Evolutionary conservation across 139 green algal genomes (phyloP).

Genomic region (Coelastrella sp.): DNA sequence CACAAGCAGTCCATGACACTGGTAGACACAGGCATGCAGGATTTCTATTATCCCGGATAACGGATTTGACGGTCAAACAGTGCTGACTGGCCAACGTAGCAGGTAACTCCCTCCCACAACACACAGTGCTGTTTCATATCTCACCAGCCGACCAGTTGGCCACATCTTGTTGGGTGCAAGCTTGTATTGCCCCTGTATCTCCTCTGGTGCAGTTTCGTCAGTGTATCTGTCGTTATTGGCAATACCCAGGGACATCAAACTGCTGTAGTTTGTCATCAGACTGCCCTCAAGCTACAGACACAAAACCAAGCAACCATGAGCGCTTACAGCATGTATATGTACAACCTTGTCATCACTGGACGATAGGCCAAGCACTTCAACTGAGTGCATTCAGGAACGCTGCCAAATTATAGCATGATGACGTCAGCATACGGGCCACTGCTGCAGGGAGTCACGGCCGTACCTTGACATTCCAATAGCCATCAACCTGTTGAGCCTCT

Average conservation of each 20-base stretch:
- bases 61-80: no score
- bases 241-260: constrained; percentile 4
- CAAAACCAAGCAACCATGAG: not conserved
- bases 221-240: not conserved
- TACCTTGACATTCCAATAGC: constrained; percentile 41
- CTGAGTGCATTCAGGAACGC: no score
- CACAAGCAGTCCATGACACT: not conserved
- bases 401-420: not conserved
- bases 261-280: not conserved
- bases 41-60: no score
- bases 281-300: constrained; percentile 24
- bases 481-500: constrained; percentile 18
- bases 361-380: no score
- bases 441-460: no score
- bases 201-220: not conserved
- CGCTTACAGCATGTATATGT: no score
- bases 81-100: no score
- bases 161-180: not conserved
- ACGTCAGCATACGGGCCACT: not conserved
- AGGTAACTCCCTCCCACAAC: no score
- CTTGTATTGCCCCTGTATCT: constrained; percentile 3
- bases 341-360: no score
- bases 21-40: not conserved
- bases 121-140: not conserved
- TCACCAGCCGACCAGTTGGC: constrained; percentile 12